phyloP scores from a whole-genome alignment of 2,329 filamentous ascomycete genomes.

The Mollisia scopiformis region DNA sequence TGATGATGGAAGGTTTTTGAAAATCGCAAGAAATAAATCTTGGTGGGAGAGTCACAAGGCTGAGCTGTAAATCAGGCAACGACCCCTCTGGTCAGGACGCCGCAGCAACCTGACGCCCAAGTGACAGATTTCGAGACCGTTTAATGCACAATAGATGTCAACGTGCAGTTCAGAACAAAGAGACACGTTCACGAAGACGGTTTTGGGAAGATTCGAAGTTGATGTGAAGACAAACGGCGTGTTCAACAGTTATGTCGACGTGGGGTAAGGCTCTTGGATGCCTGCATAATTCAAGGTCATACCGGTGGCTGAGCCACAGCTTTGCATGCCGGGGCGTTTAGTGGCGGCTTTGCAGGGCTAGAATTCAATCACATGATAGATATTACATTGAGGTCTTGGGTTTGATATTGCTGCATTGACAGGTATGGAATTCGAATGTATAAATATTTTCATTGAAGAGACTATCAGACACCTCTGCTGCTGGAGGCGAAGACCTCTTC shows the following conservation, averaged over 20 bases:
- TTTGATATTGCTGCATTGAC: background rate
- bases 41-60: background rate
- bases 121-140: background rate
- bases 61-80: background rate
- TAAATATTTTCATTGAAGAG: background rate
- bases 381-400: background rate
- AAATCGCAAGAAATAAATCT: background rate
- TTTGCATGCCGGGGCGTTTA: background rate
- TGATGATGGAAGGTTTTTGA: background rate
- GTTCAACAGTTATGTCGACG: background rate
- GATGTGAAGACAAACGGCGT: background rate
- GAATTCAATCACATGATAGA: background rate
- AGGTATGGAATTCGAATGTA: background rate
- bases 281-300: background rate
- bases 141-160: no score
- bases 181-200: background rate
- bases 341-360: background rate
- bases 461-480: no score
- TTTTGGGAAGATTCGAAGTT: background rate
- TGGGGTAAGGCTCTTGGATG: background rate
- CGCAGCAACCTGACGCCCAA: background rate
- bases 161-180: background rate
- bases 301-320: background rate
- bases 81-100: background rate
- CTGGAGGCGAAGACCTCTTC: no score